Evolutionary conservation across 495 filamentous ascomycete species (phyloP).

Genomic region (Daldinia bambusicola): DNA sequence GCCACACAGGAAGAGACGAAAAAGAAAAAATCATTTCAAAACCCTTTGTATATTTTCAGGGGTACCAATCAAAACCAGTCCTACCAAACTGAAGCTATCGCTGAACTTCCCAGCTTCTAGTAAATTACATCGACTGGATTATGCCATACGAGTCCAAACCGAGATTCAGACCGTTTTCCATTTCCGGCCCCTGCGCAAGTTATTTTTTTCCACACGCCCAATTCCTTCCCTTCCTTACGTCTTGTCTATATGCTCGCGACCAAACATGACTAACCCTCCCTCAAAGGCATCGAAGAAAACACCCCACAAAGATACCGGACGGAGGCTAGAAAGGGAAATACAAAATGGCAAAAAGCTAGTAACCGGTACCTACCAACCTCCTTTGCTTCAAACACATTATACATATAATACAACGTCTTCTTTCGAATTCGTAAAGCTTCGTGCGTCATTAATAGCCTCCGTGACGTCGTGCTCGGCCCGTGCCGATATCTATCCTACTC

Average conservation of each 20-base stretch:
- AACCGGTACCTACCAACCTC: not conserved
- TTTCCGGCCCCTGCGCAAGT: slow-evolving; percentile 3
- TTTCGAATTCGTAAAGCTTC: slow-evolving; percentile 29
- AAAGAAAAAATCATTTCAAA: slow-evolving; percentile 1
- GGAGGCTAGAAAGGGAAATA: slow-evolving; percentile 16
- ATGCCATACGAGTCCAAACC: slow-evolving; percentile 16
- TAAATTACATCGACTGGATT: not conserved
- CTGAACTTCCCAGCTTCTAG: slow-evolving; percentile 16
- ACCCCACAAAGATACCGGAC: slow-evolving; percentile 8
- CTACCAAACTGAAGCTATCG: slow-evolving; percentile 14
- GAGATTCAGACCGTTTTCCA: slow-evolving; percentile 20
- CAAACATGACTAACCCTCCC: not conserved
- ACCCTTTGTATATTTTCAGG: slow-evolving; percentile 25
- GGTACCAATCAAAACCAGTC: slow-evolving; percentile 16
- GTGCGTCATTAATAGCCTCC: slow-evolving; percentile 43
- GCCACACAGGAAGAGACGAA: not conserved
- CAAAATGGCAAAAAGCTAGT: slow-evolving; percentile 17
- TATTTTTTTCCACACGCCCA: slow-evolving; percentile 4
- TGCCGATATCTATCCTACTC: slow-evolving; percentile 83
- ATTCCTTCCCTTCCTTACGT: slow-evolving; percentile 10
- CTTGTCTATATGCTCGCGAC: slow-evolving; percentile 22
- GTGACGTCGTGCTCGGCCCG: slow-evolving; percentile 54
- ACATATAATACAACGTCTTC: slow-evolving; percentile 39
- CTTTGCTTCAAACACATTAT: slow-evolving; percentile 26
- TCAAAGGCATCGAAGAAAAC: not conserved